Conservation (phyloP, 345 rosid species). For the Gossypium ekmanianum region DNA sequence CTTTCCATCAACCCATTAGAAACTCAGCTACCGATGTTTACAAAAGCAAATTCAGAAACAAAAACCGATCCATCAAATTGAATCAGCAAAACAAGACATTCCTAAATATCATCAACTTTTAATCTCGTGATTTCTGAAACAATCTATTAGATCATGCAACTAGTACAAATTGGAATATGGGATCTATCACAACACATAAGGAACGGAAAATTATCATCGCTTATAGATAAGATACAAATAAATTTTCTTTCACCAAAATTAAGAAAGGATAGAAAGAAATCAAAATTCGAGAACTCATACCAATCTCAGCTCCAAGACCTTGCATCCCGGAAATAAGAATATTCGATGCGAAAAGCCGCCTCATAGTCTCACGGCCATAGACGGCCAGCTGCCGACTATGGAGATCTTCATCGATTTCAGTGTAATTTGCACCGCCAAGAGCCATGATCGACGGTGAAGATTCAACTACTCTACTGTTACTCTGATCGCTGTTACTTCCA, state of each 20-base stretch:
- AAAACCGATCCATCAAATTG: background rate
- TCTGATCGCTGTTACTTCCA: constrained; percentile 20
- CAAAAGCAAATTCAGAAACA: background rate
- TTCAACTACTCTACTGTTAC: constrained; percentile 17
- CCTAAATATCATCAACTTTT: background rate
- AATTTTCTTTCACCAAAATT: background rate
- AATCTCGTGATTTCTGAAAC: background rate
- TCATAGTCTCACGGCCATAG: constrained; percentile 96
- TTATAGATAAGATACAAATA: background rate
- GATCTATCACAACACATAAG: background rate
- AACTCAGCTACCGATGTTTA: background rate
- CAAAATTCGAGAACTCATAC: constrained; percentile 29
- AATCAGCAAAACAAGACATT: background rate
- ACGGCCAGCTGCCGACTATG: constrained; percentile 98
- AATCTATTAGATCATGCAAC: background rate
- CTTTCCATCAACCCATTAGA: background rate
- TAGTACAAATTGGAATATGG: background rate
- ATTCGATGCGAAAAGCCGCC: constrained; percentile 83
- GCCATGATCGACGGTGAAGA: constrained; percentile 50
- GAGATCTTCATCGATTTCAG: constrained; percentile 88
- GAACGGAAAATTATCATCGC: background rate
- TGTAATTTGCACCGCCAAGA: constrained; percentile 52
- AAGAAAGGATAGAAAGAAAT: background rate
- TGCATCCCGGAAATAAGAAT: constrained; percentile 88
- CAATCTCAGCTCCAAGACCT: constrained; percentile 96